Evolutionary conservation across 352 stramenopile species (phyloP), one percentile per base, ranked within the genome.

Genomic region (Globisporangium paddicum): DNA sequence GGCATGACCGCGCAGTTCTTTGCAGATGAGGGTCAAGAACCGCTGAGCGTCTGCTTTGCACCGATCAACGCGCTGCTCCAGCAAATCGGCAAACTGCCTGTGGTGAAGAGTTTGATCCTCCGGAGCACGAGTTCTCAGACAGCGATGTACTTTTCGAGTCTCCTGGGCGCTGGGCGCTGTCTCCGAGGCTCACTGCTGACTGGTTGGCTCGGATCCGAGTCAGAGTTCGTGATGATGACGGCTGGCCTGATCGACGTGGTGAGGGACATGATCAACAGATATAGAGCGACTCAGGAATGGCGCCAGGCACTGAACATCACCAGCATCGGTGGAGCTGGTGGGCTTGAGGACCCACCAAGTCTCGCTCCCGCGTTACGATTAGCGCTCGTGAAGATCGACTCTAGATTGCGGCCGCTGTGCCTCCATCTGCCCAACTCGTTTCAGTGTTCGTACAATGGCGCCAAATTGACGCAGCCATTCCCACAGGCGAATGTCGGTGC

Each of bases 351-450:
- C 10, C 38, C 1, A 23, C 5, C 38, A 10, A 51, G 16, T 21
- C 25, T 30, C 23, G n/a, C 23, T 19, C 16, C 21, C 18, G 45
- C 18, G 7, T 23, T 51, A 4, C 45, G 45, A 11, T 25, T 18
- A 51, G 23, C 25, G 11, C 14, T 51, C 10, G 11, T 10, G 25
- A 51, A 10, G 2, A 2, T 51, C 1, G 23, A 19, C 25, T 37
- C 6, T 11, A 5, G 23, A 18, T 2, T 51, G 16, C 25, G 26
- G 13, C 45, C 45, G 11, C 45, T 51, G 25, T 51, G 45, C 18
- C 19, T 51, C 25, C 45, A 51, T 34, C 28, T 51, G 45, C 25
- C 45, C 3, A 51, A 51, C 10, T 51, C 45, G 23, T 51, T 51
- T 25, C 7, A 13, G 14, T 51, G 45, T 10, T 11, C 14, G 18